Conservation (phyloP, 2,329 filamentous ascomycete genomes). For the Esteya vermicola region DNA sequence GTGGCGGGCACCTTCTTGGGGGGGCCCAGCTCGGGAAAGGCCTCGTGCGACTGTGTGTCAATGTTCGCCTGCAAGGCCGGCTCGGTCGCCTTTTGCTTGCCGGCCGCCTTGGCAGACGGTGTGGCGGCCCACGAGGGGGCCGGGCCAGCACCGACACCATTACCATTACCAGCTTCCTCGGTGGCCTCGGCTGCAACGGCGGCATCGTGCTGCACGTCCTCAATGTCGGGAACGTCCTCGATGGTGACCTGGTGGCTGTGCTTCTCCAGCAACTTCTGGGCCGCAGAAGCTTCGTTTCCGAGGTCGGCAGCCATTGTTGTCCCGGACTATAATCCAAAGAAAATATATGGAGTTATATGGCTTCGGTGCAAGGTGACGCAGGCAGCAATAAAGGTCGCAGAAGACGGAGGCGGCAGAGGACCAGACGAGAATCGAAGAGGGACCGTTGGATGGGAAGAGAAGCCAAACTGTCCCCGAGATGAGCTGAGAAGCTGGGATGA, state of each 20-base stretch:
- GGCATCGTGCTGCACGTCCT: conserved; percentile 36
- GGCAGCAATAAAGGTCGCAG: neutral
- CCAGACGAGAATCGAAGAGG: neutral
- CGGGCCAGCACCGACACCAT: conserved; percentile 33
- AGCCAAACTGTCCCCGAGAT: neutral
- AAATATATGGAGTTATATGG: neutral
- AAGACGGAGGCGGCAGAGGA: neutral
- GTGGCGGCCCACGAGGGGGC: conserved; percentile 32
- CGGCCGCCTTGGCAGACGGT: conserved; percentile 48
- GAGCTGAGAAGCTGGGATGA: neutral
- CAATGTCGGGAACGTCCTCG: conserved; percentile 72
- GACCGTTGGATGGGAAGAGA: too few species aligned
- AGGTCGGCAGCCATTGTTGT: conserved; percentile 16
- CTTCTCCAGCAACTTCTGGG: conserved; percentile 50
- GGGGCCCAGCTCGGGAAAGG: conserved; percentile 81
- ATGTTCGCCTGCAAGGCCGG: conserved; percentile 32
- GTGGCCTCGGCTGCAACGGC: conserved; percentile 28
- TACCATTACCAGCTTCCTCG: conserved; percentile 27
- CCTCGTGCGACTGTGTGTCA: conserved; percentile 77
- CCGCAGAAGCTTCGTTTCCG: conserved; percentile 33
- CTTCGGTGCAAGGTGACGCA: neutral
- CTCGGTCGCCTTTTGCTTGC: conserved; percentile 51
- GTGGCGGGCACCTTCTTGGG: conserved; percentile 52
- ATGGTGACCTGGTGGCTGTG: conserved; percentile 55
- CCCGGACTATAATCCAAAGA: too few species aligned